Percentiles rank a stretch among this genome's conserved stretches.
Conservation (phyloP, 352 stramenopile species). For the Aphanomyces astaci region DNA sequence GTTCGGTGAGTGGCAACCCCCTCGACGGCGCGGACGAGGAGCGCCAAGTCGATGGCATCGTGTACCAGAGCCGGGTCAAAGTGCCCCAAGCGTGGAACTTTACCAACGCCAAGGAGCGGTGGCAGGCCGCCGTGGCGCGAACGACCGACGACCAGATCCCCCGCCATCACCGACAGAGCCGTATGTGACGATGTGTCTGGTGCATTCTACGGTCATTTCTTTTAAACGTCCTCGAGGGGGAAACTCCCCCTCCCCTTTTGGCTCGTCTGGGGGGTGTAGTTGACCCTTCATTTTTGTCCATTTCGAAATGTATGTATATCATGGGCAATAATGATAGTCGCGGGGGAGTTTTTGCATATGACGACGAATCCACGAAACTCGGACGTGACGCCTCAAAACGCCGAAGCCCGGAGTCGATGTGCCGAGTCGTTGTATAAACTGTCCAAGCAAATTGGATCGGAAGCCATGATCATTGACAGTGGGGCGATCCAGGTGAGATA, state of each 20-base stretch:
- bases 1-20: too few relatives aligned
- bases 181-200: too few relatives aligned
- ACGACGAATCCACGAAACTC: not conserved
- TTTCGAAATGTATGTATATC: too few relatives aligned
- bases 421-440: constrained; percentile 73
- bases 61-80: constrained; percentile 23
- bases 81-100: constrained; percentile 5
- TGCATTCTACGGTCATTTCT: too few relatives aligned
- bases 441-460: constrained; percentile 46
- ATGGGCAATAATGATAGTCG: too few relatives aligned
- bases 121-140: constrained; percentile 8
- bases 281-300: too few relatives aligned
- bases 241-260: not conserved
- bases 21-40: not conserved
- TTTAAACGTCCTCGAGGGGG: too few relatives aligned
- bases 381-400: constrained; percentile 30
- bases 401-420: constrained; percentile 53
- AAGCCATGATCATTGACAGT: constrained; percentile 51
- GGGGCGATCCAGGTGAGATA: constrained; percentile 38
- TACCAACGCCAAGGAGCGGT: constrained; percentile 18
- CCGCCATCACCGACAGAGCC: not conserved
- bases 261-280: too few relatives aligned
- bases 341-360: not conserved
- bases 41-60: constrained; percentile 10
- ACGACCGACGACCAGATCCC: not conserved